Evolutionary conservation across 2,329 filamentous ascomycete species (phyloP), one percentile per base, ranked within the genome.

Genomic region (Pleurostoma richardsiae): DNA sequence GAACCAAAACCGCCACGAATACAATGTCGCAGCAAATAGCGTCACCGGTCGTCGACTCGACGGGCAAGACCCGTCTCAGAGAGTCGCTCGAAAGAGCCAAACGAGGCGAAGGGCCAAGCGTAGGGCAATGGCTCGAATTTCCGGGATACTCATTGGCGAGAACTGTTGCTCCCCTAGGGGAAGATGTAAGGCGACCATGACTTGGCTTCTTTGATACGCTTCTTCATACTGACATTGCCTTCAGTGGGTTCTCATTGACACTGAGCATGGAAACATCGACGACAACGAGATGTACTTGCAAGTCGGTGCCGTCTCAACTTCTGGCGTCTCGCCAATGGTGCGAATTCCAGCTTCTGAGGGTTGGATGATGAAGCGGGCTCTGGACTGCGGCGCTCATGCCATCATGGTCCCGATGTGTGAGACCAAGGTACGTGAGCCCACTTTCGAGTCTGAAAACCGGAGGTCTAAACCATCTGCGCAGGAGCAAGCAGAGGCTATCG

Each of bases 361-460:
- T 10, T 61, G 59, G 57, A 60, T 63, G 51, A 59, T 64, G 43
- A 64, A 64, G 52, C 48, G 61, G 29, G 61, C 54, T 11, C 47
- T 63, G 29, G 60, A 64, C 44, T 52, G 51, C 11, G 61, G 61
- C 6, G 60, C 59, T 4, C 61, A 64, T 38, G 61, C 51, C 4
- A 56, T 61, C 46, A 59, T 61, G 58, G 56, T 59, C n/a, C 60
- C 60, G 3, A 36, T 36, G 33, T 36, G 33, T 36, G 33, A 36
- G n/a, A 36, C 33, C n/a, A 36, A n/a, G 33, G 33, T 36, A 36
- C 33, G 33, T 8, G 8, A 36, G 19, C 19, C 19, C 19, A 19
- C 19, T 19, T 19, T 19, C 19, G 19, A 19, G 19, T 19, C 19
- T 19, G 19, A 2, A 19, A 19, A 19, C 19, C 19, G 19, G 19